Conservation (phyloP, 164 flowering plant genomes). For the Piper longum region DNA sequence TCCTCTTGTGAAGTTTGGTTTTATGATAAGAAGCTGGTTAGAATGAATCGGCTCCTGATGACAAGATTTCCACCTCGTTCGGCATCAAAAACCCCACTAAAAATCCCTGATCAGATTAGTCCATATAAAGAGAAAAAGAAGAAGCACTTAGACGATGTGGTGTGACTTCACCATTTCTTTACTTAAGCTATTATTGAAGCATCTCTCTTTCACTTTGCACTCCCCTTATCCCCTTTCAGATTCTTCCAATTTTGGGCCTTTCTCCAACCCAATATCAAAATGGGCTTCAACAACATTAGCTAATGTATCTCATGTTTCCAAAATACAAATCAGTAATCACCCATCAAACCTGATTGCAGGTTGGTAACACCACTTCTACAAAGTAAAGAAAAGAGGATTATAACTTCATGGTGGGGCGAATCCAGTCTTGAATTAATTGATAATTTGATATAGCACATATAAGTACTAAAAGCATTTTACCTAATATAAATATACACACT, state of each 20-base stretch:
- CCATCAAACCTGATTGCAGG: no score
- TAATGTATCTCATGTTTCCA: no score
- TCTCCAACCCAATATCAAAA: not conserved
- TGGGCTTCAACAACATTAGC: not conserved
- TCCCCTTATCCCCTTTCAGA: not conserved
- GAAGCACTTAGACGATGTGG: conserved; percentile 1
- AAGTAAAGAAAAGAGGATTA: no score
- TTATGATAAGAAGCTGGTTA: not conserved
- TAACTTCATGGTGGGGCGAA: no score
- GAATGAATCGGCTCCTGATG: not conserved
- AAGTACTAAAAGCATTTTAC: no score
- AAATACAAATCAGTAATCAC: no score
- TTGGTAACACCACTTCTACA: no score
- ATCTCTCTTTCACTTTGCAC: not conserved
- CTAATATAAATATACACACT: no score
- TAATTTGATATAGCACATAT: no score
- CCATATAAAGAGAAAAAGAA: not conserved
- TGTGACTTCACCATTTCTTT: not conserved
- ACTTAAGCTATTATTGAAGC: not conserved
- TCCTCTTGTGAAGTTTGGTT: not conserved
- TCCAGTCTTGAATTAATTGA: no score
- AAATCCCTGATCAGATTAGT: not conserved
- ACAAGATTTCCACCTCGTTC: no score
- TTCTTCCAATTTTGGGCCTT: not conserved
- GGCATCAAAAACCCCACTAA: not conserved